Evolutionary conservation across 495 filamentous ascomycete genomes (phyloP), one percentile per base, ranked within the genome.

Genomic region (Neohortaea acidophila): DNA sequence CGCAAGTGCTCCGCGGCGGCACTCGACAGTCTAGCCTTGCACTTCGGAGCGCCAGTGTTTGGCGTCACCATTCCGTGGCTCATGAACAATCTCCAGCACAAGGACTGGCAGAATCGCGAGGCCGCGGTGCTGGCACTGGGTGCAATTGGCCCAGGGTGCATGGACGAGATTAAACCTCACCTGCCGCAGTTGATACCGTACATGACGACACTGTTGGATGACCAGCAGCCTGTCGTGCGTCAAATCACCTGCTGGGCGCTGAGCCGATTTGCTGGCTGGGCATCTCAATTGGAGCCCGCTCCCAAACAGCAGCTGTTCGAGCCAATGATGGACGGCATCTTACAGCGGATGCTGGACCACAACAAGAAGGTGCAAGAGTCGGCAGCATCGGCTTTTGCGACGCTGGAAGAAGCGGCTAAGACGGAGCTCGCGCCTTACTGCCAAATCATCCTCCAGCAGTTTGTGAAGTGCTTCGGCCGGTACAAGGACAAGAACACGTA

Each of bases 401-500:
- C 81, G 50, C 69, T 99, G 31, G 87, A 94, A 54, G 89, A 99
- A 61, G 87, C 91, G 56, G 83, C 89, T 0, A 79, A 82, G 21
- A 73, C 73, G 36, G 64, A 74, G 44, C 57, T 99, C 41, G 74
- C 75, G 37, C 79, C 79, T 4, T 96, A 91, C 61, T 87, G 82
- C 54, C 69, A 77, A 33, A 81, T 84, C 21, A 99, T 99, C 48
- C 73, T 96, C 34, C 75, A 72, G 28, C 91, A 96, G 56, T 96
- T 85, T 51, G 87, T 93, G 27, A 62, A 70, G 42, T 96, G 91
- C 57, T 96, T 99, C 62, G 67, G 60, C 19, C 82, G 78, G 57
- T 99, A 96, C 71, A 94, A 99, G 66, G 87, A 96, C 56, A 75
- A 83, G 35, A 99, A 99, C 64, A 94, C 94, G 75, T 94, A 87